phyloP scores from a whole-genome alignment of 345 rosid species.

The Turnera subulata region DNA sequence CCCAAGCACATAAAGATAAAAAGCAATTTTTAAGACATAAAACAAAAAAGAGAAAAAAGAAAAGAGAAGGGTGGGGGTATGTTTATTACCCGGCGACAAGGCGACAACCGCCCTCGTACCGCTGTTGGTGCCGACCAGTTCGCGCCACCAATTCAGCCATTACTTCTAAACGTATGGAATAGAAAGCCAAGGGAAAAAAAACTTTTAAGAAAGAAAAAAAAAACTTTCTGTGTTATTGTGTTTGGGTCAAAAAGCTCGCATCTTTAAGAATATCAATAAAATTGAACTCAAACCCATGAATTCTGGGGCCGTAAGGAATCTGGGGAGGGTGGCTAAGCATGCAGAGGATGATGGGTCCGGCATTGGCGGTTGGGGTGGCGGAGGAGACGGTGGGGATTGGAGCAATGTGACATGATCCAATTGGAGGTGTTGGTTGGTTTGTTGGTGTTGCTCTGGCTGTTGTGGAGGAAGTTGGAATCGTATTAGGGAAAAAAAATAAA shows the following conservation, averaged over 20 bases:
- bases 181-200: background rate
- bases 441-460: background rate
- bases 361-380: constrained; percentile 18
- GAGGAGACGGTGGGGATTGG: background rate
- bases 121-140: constrained; percentile 97
- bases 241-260: background rate
- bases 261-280: constrained; percentile 1
- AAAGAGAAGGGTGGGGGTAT: too few species aligned
- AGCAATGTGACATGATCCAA: constrained; percentile 29
- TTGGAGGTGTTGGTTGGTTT: background rate
- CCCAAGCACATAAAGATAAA: background rate
- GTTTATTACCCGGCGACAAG: constrained; percentile 81
- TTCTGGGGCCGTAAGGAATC: background rate
- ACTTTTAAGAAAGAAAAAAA: background rate
- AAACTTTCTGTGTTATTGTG: too few species aligned
- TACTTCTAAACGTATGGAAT: background rate
- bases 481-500: too few species aligned
- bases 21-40: too few species aligned
- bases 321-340: constrained; percentile 24
- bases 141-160: constrained; percentile 97
- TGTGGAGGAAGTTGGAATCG: too few species aligned
- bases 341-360: constrained; percentile 27
- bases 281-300: constrained; percentile 2
- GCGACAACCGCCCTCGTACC: constrained; percentile 84
- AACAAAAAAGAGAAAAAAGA: too few species aligned